Evolutionary conservation across 2,329 filamentous ascomycete genomes (phyloP), one percentile per base, ranked within the genome.

Genomic region (Zymoseptoria tritici): DNA sequence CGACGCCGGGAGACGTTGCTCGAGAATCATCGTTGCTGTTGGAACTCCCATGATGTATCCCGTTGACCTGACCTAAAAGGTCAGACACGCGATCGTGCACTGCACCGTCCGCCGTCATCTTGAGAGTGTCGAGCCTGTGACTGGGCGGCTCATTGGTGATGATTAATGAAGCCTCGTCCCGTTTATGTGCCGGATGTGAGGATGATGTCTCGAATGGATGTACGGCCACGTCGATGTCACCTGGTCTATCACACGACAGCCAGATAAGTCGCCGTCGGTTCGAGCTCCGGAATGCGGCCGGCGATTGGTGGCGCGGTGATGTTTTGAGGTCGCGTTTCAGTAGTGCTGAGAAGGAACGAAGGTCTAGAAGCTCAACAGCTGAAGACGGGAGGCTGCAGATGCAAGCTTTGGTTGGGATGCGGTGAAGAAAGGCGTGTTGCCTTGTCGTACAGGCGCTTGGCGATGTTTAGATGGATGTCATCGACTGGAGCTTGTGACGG

Each of bases 1-100:
- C 67, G 82, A 76, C 80, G 63, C 90, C 91, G 2, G 92, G 92
- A 1, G 91, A 93, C 51, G 91, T 94, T 49, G 91, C 90, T 72
- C 91, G 85, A 54, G 92, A 96, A 70, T 90, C 86, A 68, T 89
- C 86, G 67, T 90, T 85, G 71, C 80, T 65, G 51, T 60, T 57
- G 52, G 51, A 54, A 52, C 49, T 53, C n/a, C 56, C 55, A 55
- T 60, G 81, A 55, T 60, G 81, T 26, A 80, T 68, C 49, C 70
- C 66, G 59, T 76, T 74, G 57, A 72, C 70, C 58, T 72, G 68
- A 64, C 71, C 68, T 67, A 76, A 70, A 60, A 79, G 73, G 65
- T 76, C 74, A 57, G 75, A 73, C 72, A 79, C 64, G 60, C 69
- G 69, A 46, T 71, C 69, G 54, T 71, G 68, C 54, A 63, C 60